Conservation (phyloP, 179 eudicot species). For the Monotropa hypopitys region DNA sequence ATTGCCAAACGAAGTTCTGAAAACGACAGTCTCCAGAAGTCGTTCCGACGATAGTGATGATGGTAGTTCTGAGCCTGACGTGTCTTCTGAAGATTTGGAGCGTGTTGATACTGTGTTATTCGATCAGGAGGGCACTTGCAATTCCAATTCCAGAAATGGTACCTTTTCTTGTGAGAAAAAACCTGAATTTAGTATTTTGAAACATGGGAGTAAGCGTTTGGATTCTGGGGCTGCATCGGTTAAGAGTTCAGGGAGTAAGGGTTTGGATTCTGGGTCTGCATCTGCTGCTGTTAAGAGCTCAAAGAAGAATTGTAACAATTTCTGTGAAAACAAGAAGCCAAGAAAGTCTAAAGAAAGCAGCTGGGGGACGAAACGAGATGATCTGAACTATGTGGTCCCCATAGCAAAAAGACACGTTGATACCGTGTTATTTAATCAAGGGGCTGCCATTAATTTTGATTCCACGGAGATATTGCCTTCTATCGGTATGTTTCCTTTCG, state of each 20-base stretch:
- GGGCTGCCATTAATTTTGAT: neutral
- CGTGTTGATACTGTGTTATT: neutral
- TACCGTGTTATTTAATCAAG: neutral
- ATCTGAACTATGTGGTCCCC: constrained; percentile 3
- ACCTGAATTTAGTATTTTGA: neutral
- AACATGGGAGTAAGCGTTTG: neutral
- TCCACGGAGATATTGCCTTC: neutral
- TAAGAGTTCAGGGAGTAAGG: neutral
- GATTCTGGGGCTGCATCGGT: neutral
- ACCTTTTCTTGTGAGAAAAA: neutral
- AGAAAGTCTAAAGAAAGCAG: constrained; percentile 10
- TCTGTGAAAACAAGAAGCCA: constrained; percentile 4
- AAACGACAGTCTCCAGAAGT: neutral
- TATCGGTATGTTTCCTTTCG: neutral
- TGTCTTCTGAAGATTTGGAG: constrained; percentile 7
- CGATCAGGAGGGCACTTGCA: neutral
- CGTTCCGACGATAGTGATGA: constrained; percentile 3
- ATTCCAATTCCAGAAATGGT: neutral
- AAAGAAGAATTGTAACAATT: neutral
- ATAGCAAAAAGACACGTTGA: constrained; percentile 5
- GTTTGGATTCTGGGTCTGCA: neutral
- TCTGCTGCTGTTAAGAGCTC: neutral
- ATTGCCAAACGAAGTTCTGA: constrained; percentile 15
- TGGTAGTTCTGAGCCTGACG: constrained; percentile 8
- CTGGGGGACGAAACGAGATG: constrained; percentile 6